These are phyloP conservation scores for Hypoxylon sp. DNA, from an alignment of 2,329 filamentous ascomycete species.

Conservation along the genomic window DNA sequence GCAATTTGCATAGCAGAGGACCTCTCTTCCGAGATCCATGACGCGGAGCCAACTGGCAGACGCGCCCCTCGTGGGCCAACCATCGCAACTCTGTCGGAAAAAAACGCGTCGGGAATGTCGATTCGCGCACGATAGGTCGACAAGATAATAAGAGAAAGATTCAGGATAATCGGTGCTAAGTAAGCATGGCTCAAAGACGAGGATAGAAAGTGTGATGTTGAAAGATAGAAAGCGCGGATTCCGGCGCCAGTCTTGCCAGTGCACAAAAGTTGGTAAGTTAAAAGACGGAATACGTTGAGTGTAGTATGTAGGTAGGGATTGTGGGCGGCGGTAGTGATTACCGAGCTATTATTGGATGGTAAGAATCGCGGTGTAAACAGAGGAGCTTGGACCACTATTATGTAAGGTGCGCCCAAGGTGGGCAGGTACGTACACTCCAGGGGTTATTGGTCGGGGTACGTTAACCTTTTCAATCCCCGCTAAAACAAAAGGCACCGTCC, in stretches of 20 bases:
- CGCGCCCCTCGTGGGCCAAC: conserved; percentile 61
- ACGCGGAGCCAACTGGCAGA: conserved; percentile 81
- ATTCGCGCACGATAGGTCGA: conserved; percentile 40
- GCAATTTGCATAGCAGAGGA: conserved; percentile 82
- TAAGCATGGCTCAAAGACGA: conserved; percentile 45
- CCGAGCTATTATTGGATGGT: conserved; percentile 44
- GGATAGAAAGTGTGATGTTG: conserved; percentile 17
- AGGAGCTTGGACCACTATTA: conserved; percentile 49
- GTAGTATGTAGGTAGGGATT: conserved; percentile 32
- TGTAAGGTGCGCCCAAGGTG: neutral
- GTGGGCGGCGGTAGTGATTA: conserved; percentile 33
- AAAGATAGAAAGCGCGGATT: conserved; percentile 26
- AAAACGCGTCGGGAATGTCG: conserved; percentile 47
- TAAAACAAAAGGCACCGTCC: too few relatives aligned
- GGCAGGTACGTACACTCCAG: conserved; percentile 7
- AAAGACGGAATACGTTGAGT: conserved; percentile 38
- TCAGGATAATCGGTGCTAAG: conserved; percentile 34
- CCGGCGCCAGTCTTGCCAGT: conserved; percentile 15
- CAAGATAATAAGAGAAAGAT: conserved; percentile 16
- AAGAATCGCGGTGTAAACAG: conserved; percentile 48
- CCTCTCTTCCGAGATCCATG: conserved; percentile 90
- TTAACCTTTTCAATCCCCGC: neutral
- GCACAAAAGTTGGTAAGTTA: conserved; percentile 27
- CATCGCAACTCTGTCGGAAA: conserved; percentile 49
- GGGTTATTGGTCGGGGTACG: conserved; percentile 2